Conservation (phyloP, 2,329 filamentous ascomycete species). For the Colletotrichum tanaceti region DNA sequence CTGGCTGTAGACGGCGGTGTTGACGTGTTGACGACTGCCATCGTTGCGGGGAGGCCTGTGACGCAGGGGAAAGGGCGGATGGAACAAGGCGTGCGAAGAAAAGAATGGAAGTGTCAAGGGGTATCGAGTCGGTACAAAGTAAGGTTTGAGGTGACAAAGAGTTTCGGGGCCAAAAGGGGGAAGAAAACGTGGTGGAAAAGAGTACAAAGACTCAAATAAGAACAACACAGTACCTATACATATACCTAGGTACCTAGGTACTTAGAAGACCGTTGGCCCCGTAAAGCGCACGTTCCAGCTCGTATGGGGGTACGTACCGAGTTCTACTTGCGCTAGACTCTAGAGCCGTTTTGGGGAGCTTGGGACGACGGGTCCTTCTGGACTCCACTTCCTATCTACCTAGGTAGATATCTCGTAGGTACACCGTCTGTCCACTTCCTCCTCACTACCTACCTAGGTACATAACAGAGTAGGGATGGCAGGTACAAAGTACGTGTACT, state of each 20-base stretch:
- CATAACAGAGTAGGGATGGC: too few relatives aligned
- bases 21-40: conserved; percentile 6
- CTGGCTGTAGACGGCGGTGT: conserved; percentile 26
- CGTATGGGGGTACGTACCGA: conserved; percentile 23
- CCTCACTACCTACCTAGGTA: too few relatives aligned
- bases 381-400: conserved; percentile 2
- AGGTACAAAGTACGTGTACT: too few relatives aligned
- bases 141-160: conserved; percentile 4
- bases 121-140: neutral
- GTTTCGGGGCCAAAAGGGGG: neutral
- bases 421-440: conserved; percentile 6
- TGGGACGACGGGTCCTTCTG: conserved; percentile 11
- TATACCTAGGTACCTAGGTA: too few relatives aligned
- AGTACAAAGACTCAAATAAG: too few relatives aligned
- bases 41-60: conserved; percentile 2
- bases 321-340: conserved; percentile 26
- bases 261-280: too few relatives aligned
- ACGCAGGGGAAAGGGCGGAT: conserved; percentile 26
- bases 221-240: too few relatives aligned
- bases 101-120: neutral
- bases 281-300: conserved; percentile 22
- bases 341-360: conserved; percentile 9
- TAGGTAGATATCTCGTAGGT: too few relatives aligned
- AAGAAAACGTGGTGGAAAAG: conserved; percentile 26
- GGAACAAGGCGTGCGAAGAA: neutral